Evolutionary conservation across 148 eudicot genomes (phyloP), one percentile per base, ranked within the genome.

Genomic region (Cornus florida): DNA sequence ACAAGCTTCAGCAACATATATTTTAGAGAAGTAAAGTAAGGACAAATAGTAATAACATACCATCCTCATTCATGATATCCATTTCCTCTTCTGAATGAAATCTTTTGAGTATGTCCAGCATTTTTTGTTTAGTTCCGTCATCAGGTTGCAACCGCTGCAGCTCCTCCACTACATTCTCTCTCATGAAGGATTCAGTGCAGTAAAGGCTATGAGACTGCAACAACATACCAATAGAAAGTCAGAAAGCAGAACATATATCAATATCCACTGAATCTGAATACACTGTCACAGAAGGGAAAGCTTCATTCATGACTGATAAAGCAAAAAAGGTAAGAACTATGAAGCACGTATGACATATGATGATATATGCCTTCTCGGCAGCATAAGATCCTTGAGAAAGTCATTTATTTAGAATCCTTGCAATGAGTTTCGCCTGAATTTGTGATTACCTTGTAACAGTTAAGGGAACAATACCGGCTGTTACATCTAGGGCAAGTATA

Each of bases 401-500:
- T 62, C 23, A 62, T 28, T 28, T 28, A 28, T n/a, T 62, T 62
- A 13, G 66, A 62, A 62, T 62, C 66, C 66, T 62, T 14, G 23
- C 20, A 19, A 0, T 62, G 66, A 19, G 20, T 17, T 57, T n/a
- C 20, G 23, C 11, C 3, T 62, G 22, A 62, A n/a, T 62, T 62
- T 57, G 19, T 62, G 23, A 57, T 74, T 79, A 94, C 99, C 93
- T 96, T 96, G 90, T 96, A 96, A 81, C 99, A 96, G 56, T 80
- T 94, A 76, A 96, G 95, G 32, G 98, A 96, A 89, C 97, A 96
- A 82, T 96, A 96, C 56, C 93, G 87, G 71, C 84, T 88, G 74
- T 92, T 93, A 90, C 99, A 96, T 14, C 98, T 91, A 13, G 98
- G 98, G 72, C 99, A 94, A 78, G 97, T 91, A 79, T 93, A 96